Conservation (phyloP, 331 rosid genomes). For the Saraca asoca region DNA sequence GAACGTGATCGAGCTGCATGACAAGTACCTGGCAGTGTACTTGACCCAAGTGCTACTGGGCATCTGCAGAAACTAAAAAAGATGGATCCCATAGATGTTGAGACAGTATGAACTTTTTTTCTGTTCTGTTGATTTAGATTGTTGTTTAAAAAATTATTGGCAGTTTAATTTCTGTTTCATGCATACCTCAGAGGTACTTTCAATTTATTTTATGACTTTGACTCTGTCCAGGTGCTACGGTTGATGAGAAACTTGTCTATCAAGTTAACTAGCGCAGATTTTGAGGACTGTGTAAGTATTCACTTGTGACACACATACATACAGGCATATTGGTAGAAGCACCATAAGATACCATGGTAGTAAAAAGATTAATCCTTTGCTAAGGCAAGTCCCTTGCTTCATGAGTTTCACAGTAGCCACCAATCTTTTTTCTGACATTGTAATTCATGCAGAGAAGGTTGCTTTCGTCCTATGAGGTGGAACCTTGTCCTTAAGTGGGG, state of each 20-base stretch:
- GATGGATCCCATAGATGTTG: constrained; percentile 92
- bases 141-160: constrained; percentile 16
- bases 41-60: constrained; percentile 71
- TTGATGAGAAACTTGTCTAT: constrained; percentile 87
- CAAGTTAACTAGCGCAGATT: constrained; percentile 77
- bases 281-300: constrained; percentile 86
- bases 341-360: not conserved
- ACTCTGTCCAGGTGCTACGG: constrained; percentile 64
- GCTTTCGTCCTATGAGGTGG: constrained; percentile 65
- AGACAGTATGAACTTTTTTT: constrained; percentile 60
- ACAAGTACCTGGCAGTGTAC: constrained; percentile 94
- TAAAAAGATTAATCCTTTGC: not conserved
- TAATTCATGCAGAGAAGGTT: constrained; percentile 55
- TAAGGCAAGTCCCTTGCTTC: not conserved
- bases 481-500: constrained; percentile 32
- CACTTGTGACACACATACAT: not conserved
- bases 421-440: not conserved
- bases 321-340: not conserved
- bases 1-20: no score
- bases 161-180: not conserved
- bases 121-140: constrained; percentile 25
- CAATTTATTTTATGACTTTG: constrained; percentile 16
- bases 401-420: not conserved
- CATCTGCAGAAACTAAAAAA: constrained; percentile 78
- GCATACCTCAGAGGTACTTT: constrained; percentile 17